Conservation (phyloP, 2,329 filamentous ascomycete genomes). For the Penicillium decumbens region DNA sequence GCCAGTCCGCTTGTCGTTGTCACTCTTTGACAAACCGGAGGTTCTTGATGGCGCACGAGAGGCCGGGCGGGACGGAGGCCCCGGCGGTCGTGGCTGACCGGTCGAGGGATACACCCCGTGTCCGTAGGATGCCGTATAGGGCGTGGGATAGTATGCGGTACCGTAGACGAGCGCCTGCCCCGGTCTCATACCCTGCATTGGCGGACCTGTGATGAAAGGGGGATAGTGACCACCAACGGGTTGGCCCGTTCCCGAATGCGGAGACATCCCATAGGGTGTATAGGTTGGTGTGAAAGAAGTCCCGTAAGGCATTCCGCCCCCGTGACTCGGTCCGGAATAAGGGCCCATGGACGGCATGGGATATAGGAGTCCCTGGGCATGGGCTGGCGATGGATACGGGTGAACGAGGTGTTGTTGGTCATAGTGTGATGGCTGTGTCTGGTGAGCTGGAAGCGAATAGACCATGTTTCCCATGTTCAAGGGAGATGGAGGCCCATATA, state of each 20-base stretch:
- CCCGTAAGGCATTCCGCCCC: slow-evolving; percentile 22
- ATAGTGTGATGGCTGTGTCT: slow-evolving; percentile 22
- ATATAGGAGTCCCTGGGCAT: slow-evolving; percentile 29
- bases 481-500: slow-evolving; percentile 21
- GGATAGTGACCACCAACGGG: slow-evolving; percentile 21
- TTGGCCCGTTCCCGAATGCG: slow-evolving; percentile 16
- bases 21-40: slow-evolving; percentile 18
- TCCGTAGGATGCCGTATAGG: slow-evolving; percentile 22
- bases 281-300: slow-evolving; percentile 26
- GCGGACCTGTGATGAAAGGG: slow-evolving; percentile 17
- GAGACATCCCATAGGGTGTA: slow-evolving; percentile 27
- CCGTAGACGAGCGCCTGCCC: slow-evolving; percentile 23
- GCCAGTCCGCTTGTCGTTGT: slow-evolving; percentile 11
- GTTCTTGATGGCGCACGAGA: slow-evolving; percentile 1
- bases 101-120: slow-evolving; percentile 10
- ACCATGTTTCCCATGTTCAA: slow-evolving; percentile 31
- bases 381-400: slow-evolving; percentile 22
- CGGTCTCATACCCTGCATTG: slow-evolving; percentile 18
- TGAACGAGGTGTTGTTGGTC: slow-evolving; percentile 27
- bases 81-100: slow-evolving; percentile 6
- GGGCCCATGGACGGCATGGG: slow-evolving; percentile 27
- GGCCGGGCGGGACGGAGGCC: slow-evolving; percentile 4
- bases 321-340: slow-evolving; percentile 19
- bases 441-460: slow-evolving; percentile 28
- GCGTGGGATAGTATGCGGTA: slow-evolving; percentile 25